Conservation (phyloP, 257 asterid species). For the Gentiana dahurica region DNA sequence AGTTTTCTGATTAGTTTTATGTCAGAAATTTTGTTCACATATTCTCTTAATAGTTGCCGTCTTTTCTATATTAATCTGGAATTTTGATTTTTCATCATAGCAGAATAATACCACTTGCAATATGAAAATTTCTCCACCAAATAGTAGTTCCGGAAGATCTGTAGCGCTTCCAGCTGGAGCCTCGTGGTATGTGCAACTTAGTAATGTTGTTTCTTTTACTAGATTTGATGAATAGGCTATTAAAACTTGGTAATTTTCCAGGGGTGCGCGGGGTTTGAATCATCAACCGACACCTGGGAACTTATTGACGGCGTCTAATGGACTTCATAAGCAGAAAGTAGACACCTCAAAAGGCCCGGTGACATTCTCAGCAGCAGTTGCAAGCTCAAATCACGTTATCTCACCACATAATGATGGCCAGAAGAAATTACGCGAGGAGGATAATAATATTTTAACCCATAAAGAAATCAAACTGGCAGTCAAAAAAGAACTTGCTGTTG, state of each 20-base stretch:
- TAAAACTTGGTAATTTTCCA: conserved; percentile 19
- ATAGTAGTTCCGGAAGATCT: conserved; percentile 84
- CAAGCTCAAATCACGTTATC: conserved; percentile 36
- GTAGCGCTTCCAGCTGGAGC: conserved; percentile 92
- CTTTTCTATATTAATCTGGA: not conserved
- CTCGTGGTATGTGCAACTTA: conserved; percentile 48
- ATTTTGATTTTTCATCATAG: not conserved
- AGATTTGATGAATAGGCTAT: conserved; percentile 12
- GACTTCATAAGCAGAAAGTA: conserved; percentile 31
- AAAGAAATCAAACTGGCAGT: conserved; percentile 26
- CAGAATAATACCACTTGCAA: conserved; percentile 25
- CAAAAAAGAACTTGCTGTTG: conserved; percentile 16
- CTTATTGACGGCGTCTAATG: conserved; percentile 27
- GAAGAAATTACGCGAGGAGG: conserved; percentile 18
- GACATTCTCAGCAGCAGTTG: conserved; percentile 36
- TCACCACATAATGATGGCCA: not conserved
- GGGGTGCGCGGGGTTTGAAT: conserved; percentile 70
- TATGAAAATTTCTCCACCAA: conserved; percentile 45
- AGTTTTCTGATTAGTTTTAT: too few species aligned
- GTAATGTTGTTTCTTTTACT: conserved; percentile 1
- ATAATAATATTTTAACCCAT: conserved; percentile 17
- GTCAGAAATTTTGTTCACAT: too few species aligned
- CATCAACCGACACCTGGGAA: conserved; percentile 36
- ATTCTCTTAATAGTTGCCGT: not conserved
- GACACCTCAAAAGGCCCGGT: conserved; percentile 27